Evolutionary conservation across 441 rosid genomes (phyloP), one percentile per base, ranked within the genome.

Genomic region (Sinapis alba): DNA sequence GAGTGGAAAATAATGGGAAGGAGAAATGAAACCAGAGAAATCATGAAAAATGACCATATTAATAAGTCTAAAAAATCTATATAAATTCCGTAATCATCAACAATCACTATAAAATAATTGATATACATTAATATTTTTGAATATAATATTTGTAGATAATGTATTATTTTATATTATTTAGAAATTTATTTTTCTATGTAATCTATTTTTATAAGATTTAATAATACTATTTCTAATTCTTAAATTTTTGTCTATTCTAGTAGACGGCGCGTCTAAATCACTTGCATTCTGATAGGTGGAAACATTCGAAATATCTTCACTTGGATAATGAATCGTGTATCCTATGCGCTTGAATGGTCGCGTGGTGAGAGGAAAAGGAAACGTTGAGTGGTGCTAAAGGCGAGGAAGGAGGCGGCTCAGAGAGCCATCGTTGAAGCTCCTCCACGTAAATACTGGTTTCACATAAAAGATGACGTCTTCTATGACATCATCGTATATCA

Each of bases 1-100:
- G 81, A 16, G 69, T 26, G 73, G 77, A 78, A 77, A 67, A 21
- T 51, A 26, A 67, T 59, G 45, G 34, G 68, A 65, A 58, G 13
- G 62, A 32, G 51, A 45, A 28, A 20, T 28, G 72, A 30, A 74
- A 16, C 27, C 23, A 13, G 68, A 23, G 56, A 50, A 7, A 36
- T 34, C 8, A 34, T 34, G 41, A 34, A 34, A 34, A 34, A 9
- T 34, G 12, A 34, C 41, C 12, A 34, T 8, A 34, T 34, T 34
- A 8, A 9, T 34, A 30, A 9, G 7, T 30, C 2, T 5, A 27
- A 1, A 30, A 30, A 6, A 30, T 34, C 11, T 2, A 34, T 2
- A 34, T 34, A 32, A 34, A 34, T 34, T 34, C 41, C 36, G 10
- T 32, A 32, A 32, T 7, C 36, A 32, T 6, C 11, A 32, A 32